Conservation (phyloP, 1,139 yeast species). For the Debaryomyces psychrophilus region DNA sequence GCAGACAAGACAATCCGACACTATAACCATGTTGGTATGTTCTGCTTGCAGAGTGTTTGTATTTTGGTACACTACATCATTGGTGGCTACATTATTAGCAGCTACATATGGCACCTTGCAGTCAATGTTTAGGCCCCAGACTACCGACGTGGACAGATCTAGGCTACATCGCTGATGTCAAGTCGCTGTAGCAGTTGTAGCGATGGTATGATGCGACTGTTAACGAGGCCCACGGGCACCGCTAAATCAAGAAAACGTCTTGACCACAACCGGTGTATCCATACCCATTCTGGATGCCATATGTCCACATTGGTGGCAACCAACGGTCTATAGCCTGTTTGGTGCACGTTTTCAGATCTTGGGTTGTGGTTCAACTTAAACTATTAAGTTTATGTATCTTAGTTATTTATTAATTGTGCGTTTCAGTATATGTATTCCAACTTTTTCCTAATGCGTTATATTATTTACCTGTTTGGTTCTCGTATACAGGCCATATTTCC, state of each 20-base stretch:
- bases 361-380: neutral
- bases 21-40: neutral
- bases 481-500: neutral
- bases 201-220: no score
- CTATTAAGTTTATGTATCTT: neutral
- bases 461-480: neutral
- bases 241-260: neutral
- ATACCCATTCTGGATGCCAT: neutral
- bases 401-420: neutral
- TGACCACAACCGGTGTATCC: neutral
- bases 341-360: neutral
- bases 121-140: no score
- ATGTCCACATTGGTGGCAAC: neutral
- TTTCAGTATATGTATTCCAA: neutral
- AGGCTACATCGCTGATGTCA: no score
- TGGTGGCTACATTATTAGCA: no score
- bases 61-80: no score
- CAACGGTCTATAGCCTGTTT: neutral
- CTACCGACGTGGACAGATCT: no score
- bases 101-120: no score
- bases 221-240: neutral
- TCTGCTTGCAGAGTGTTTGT: no score
- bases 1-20: neutral
- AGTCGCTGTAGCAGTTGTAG: no score
- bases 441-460: neutral